Base-by-base conservation (phyloP, 2,329 filamentous ascomycete species). In the Colletotrichum somersetense region DNA sequence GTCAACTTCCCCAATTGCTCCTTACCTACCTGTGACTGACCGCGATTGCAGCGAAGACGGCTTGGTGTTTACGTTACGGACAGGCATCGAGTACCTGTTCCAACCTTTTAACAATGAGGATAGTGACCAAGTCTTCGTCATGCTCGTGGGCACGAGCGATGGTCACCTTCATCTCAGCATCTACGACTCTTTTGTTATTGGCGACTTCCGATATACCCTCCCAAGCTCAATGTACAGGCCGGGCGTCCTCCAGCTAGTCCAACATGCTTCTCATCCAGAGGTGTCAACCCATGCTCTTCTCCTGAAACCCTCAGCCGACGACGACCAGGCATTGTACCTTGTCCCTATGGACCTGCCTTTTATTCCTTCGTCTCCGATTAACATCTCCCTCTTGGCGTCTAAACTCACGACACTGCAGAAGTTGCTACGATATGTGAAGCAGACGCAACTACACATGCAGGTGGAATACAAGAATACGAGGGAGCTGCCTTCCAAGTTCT, bases 381-480 rank as follows among this genome's bases (percentile, higher is more conserved):
- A 97, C 77, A 84, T 98, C 2, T 93, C 95, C 38, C 86, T 97
- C 5, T 86, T 98, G 16, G 92, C 95, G 0, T 94, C 92, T 20
- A 97, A 97, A 77, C 92, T 94, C 5, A 97, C 95, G 0, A 93
- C 94, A 55, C 82, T 98, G 20, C 94, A 97, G 77, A 97, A 96
- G 74, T 82, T 98, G 16, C 84, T 98, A 10, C 88, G 94, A 61
- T 98, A 99, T 78, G 88, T 97, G 56, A 91, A 90, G 67, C 94
- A 97, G 79, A 91, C 93, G 0, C 90, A 96, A 74, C 86, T 89
- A 44, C 93, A 96, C 75, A 93, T 98, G 84, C 85, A 91, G 33
- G 87, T 91, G 3, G 95, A 97, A 79, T 97, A 93, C 89, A 93
- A 93, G 77, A 92, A 93, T 46, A 91, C 93, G 1, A 89, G 93